A percentile compares a stretch with the other conserved stretches of the same genome.
Evolutionary conservation across 495 filamentous ascomycete genomes (phyloP).

Genomic region (Xylaria telfairii): DNA sequence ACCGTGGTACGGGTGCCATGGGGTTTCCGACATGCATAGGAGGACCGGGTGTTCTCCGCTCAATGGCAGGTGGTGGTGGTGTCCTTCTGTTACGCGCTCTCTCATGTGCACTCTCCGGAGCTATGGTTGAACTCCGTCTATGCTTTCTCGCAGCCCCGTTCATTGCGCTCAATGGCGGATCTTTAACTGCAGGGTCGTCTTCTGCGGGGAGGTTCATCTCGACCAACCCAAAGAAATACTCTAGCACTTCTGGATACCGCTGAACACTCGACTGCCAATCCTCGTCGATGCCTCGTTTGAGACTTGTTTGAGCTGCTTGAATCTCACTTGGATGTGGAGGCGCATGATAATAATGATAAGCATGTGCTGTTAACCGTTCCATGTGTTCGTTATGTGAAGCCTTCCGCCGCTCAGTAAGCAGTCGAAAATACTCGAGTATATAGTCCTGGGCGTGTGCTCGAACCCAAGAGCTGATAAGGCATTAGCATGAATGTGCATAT

Average conservation of each 20-base stretch:
- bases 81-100: conserved; percentile 35
- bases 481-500: conserved; percentile 26
- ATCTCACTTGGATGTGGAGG: conserved; percentile 64
- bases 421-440: conserved; percentile 71
- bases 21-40: conserved; percentile 33
- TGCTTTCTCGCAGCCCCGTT: conserved; percentile 47
- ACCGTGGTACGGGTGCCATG: conserved; percentile 34
- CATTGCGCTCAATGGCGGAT: conserved; percentile 62
- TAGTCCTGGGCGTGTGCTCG: conserved; percentile 71
- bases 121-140: conserved; percentile 42
- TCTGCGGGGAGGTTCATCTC: conserved; percentile 64
- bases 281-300: conserved; percentile 73
- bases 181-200: conserved; percentile 58
- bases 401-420: conserved; percentile 66
- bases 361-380: conserved; percentile 61
- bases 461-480: conserved; percentile 64
- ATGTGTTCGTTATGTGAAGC: conserved; percentile 60
- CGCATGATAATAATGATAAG: conserved; percentile 61
- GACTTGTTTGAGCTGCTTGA: conserved; percentile 60
- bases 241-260: conserved; percentile 73
- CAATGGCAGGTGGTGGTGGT: conserved; percentile 38
- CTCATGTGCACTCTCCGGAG: conserved; percentile 38
- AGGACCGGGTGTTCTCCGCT: conserved; percentile 39
- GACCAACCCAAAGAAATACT: conserved; percentile 73
- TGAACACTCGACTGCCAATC: conserved; percentile 75